Base-by-base conservation (phyloP, 2,329 filamentous ascomycete species). In the Penicillium aurantiogriseum region DNA sequence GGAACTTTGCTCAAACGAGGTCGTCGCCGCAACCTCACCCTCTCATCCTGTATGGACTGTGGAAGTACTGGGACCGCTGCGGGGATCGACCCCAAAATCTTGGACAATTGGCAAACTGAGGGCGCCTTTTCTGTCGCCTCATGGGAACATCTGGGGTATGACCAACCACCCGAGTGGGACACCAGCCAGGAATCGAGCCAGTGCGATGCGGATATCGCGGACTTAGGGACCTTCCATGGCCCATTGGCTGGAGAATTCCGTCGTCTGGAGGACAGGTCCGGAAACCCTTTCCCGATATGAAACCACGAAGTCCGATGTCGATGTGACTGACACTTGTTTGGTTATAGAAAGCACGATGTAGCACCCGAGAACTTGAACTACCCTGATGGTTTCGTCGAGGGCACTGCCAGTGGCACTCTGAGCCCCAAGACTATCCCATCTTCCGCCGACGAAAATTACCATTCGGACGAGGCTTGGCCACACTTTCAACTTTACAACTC, bases 31-130 rank as follows among this genome's bases (percentile, higher is more conserved):
- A 39, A 57, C 54, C 48, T 58, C 45, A 31, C 61, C 42, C 55
- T 56, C 54, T 39, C 59, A 61, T 44, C 58, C 65, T 73, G 71
- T 70, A 75, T 75, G 73, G 73, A 75, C 71, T 67, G 67, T 66
- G 69, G 66, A 69, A 72, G 63, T 64, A 60, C 71, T 64, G 69
- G 67, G 52, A 69, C 69, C 55, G 68, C 70, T 69, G 68, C 73
- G 73, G 73, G 73, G 68, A 72, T 76, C 51, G 73, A 76, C 72
- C 71, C 74, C 70, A 76, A 75, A 64, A 74, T 75, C 45, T 67
- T 76, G 54, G 72, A 74, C 59, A 71, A 70, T 53, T 76, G 74
- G 72, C 72, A 75, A 68, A 68, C 71, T n/a, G 70, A 73, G 51
- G 60, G 67, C 54, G 63, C 64, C 25, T 74, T 73, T 61, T 69